Base-by-base conservation (phyloP, 768 basidiomycete species). In the Tephrocybe sp. region DNA sequence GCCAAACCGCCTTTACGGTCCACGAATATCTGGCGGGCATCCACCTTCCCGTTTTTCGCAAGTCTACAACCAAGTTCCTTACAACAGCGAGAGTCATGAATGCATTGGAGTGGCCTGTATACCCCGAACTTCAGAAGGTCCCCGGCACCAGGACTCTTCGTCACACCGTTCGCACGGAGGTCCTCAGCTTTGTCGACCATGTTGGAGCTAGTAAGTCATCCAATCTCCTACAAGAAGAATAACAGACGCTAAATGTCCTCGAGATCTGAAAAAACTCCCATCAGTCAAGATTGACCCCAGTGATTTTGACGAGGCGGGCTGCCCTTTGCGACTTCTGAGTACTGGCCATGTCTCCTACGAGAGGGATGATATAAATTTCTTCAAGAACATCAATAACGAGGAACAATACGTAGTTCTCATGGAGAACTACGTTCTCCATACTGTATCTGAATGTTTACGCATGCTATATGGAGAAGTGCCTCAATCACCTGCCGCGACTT, bases 341-440 rank as follows among this genome's bases (percentile, higher is more conserved):
- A 30, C 38, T 1, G 51, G 51, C 12, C 25, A 55, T 9, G 47
- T 58, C 19, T 18, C 41, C 12, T 63, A 58, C 22, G 58, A 60
- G 9, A 42, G 49, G 2, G 42, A 16, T 5, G 63, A 62, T 35
- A 22, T 46, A 15, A 15, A 44, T 5, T 54, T 56, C 22, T 44
- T 63, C 11, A 51, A 40, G 19, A 45, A 51, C 16, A 50, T 64
- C 15, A 49, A 54, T 36, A 60, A 63, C 31, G 60, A 64, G 37
- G 53, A 58, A 13, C 43, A 55, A 13, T 51, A 54, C 19, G 5
- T 56, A 15, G 22, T 16, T 0, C 38, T 61, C 12, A 22, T 63
- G 49, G 43, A 61, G 34, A 42, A 53, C 18, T 64, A 60, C 41
- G 37, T 63, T 9, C 46, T 64, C 3, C 42, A 45, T 4, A 63